Evolutionary conservation across 2,329 filamentous ascomycete genomes (phyloP).

Genomic region (Rhexocercosporidium sp.): DNA sequence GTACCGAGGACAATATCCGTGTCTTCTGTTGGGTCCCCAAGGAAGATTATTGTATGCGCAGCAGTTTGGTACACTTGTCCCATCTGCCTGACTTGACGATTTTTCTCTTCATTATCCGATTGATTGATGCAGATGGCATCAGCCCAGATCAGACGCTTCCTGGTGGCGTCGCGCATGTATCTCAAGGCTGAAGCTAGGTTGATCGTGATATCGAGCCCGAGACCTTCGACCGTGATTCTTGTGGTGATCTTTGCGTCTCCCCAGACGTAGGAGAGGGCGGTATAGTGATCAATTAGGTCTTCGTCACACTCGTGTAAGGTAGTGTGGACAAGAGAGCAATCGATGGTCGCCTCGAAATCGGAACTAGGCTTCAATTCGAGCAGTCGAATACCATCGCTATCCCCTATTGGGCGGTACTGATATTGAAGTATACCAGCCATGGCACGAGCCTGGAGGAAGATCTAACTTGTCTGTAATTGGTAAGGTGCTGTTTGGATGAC

Average conservation of each 20-base stretch:
- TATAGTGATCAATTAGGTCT: constrained; percentile 21
- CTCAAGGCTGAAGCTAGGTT: constrained; percentile 19
- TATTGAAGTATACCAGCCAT: neutral
- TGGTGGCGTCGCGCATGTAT: constrained; percentile 4
- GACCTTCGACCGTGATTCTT: constrained; percentile 11
- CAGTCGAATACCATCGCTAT: constrained; percentile 13
- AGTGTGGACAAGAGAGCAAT: constrained; percentile 12
- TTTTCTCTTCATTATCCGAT: constrained; percentile 13
- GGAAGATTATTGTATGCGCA: constrained; percentile 12
- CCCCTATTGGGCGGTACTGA: neutral
- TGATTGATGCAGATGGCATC: constrained; percentile 27
- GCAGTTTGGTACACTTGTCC: constrained; percentile 9
- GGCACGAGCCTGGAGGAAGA: neutral
- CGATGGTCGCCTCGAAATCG: neutral
- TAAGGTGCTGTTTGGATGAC: too few species aligned
- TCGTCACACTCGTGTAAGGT: constrained; percentile 13
- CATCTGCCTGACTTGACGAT: constrained; percentile 21
- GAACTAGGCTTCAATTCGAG: constrained; percentile 10
- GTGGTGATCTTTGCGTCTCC: constrained; percentile 1
- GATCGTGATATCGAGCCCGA: neutral
- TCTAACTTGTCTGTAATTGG: too few species aligned
- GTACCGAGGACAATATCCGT: neutral
- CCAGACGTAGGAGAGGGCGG: constrained; percentile 27
- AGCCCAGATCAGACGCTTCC: constrained; percentile 16
- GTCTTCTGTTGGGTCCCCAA: neutral